Conservation (phyloP, 2,329 filamentous ascomycete genomes). For the Venturia oleaginea region DNA sequence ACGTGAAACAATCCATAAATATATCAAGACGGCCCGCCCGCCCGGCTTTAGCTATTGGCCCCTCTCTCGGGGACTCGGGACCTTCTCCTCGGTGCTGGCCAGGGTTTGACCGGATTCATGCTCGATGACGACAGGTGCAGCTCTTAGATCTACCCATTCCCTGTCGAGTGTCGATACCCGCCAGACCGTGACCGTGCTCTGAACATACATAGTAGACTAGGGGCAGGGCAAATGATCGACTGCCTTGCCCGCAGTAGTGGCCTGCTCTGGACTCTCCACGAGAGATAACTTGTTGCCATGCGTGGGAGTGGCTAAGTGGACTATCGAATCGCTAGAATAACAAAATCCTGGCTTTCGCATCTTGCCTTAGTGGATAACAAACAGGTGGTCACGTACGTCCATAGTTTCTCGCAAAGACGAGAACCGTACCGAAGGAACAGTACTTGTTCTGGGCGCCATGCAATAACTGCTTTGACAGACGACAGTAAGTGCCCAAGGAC, state of each 20-base stretch:
- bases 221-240: not conserved
- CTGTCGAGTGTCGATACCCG: too few relatives aligned
- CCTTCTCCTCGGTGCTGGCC: too few relatives aligned
- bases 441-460: not conserved
- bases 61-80: too few relatives aligned
- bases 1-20: too few relatives aligned
- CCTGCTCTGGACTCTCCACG: not conserved
- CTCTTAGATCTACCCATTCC: too few relatives aligned
- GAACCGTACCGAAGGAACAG: not conserved
- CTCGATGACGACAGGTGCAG: too few relatives aligned
- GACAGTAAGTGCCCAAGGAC: not conserved
- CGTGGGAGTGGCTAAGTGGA: not conserved
- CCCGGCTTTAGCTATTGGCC: too few relatives aligned
- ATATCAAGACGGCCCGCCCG: too few relatives aligned
- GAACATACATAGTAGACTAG: not conserved
- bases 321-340: not conserved
- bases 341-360: not conserved
- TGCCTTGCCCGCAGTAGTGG: not conserved
- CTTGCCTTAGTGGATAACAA: not conserved
- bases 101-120: too few relatives aligned
- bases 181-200: not conserved
- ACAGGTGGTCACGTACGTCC: not conserved
- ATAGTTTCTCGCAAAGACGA: not conserved
- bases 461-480: not conserved
- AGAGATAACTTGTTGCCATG: not conserved